These are phyloP conservation scores for Psilocybe subaeruginosa DNA, from an alignment of 768 basidiomycete genomes.

Conservation along the genomic window DNA sequence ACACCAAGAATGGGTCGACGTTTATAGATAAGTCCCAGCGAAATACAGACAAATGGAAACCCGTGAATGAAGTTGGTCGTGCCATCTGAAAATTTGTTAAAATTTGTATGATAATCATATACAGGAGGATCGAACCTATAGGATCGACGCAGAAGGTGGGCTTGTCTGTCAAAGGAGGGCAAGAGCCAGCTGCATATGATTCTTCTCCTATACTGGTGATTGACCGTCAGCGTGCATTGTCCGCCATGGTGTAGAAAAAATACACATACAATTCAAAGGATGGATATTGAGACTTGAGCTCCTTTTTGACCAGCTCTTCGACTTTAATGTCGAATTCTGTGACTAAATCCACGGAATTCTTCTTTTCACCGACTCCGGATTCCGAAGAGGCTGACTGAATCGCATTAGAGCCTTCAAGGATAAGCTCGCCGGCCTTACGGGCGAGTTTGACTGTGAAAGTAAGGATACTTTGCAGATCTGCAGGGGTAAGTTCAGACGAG, in stretches of 20 bases:
- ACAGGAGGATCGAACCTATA: conserved; percentile 58
- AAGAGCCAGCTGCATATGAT: conserved; percentile 78
- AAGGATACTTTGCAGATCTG: conserved; percentile 63
- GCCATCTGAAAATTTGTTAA: conserved; percentile 53
- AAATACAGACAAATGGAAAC: conserved; percentile 89
- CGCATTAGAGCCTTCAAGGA: conserved; percentile 75
- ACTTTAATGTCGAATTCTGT: conserved; percentile 94
- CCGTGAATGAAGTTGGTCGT: conserved; percentile 90
- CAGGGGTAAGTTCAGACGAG: conserved; percentile 39
- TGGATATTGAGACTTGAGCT: conserved; percentile 70
- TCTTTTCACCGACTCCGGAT: conserved; percentile 76
- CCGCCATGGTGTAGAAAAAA: not conserved
- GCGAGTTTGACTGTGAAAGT: conserved; percentile 74
- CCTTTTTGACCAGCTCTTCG: conserved; percentile 78
- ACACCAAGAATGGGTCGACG: conserved; percentile 87
- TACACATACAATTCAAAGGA: conserved; percentile 77
- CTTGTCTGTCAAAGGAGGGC: conserved; percentile 74
- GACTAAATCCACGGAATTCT: conserved; percentile 92
- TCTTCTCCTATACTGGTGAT: conserved; percentile 89
- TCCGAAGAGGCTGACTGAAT: conserved; percentile 57
- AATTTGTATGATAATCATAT: not conserved
- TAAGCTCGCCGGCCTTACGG: conserved; percentile 72
- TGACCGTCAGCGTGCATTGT: not conserved
- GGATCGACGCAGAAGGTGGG: conserved; percentile 98
- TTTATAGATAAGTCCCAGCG: conserved; percentile 86